Base-by-base conservation (phyloP, 2,329 filamentous ascomycete species). In the Fusarium oxysporum region DNA sequence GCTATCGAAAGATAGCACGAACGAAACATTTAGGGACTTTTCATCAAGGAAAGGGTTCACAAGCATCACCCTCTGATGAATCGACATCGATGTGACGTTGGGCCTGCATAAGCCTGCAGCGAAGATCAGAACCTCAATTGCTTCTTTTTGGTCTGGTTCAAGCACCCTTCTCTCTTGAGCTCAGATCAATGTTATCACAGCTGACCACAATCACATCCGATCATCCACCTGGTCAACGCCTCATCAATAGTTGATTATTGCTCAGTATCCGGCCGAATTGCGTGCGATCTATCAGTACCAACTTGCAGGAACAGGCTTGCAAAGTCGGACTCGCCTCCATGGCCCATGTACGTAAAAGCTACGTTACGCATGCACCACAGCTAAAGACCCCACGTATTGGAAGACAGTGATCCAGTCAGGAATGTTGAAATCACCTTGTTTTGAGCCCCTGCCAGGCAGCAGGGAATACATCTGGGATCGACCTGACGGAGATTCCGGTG, bases 371-470 rank as follows among this genome's bases (percentile, higher is more conserved):
- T 53, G 25, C 25, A 53, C 47, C 45, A 50, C 44, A 67, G 54
- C 47, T 21, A n/a, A 51, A 62, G 54, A 66, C 74, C 72, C 72
- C 70, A 62, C 60, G 50, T 35, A 47, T 62, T 51, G 38, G 35
- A 60, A 53, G 56, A 70, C 53, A 33, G 70, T 62, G 73, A 69
- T 35, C 65, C 74, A 69, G 76, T 74, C 65, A 65, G 32, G 40
- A 25, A 21, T 40, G 32, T 43, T 40, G 28, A 35, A 51, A 68
- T 59, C 54, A 30, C 54, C 38, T 58, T 59, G 35, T 53, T 62
- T 41, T 53, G 51, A 44, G 33, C 59, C 62, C 64, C 41, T 75
- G 59, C 68, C 28, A 58, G 51, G 59, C 50, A 62, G 60, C 40
- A 66, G 38, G 62, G 65, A 35, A 51, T 25, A 54, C 62, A 66